phyloP scores from a whole-genome alignment of 192 early-diverging fungal species.

The Coemansia sp. region DNA sequence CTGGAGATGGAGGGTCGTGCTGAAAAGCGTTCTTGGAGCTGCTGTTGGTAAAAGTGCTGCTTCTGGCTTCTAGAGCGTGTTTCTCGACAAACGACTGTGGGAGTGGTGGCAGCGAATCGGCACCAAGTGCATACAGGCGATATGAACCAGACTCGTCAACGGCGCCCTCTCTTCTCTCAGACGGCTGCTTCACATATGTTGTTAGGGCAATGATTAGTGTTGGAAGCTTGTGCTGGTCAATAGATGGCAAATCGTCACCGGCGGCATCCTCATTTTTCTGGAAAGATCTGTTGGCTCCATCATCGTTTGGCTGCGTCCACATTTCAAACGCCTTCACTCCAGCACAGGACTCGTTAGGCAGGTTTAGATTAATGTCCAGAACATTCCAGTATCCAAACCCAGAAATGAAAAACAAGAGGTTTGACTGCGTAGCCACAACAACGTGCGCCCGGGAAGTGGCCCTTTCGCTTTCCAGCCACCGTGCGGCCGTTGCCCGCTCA shows the following conservation, averaged over 20 bases:
- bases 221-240: conserved; percentile 23
- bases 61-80: conserved; percentile 21
- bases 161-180: conserved; percentile 10
- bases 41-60: neutral
- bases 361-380: conserved; percentile 39
- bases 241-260: neutral
- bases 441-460: conserved; percentile 39
- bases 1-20: neutral
- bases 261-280: neutral
- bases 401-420: conserved; percentile 45
- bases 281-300: neutral
- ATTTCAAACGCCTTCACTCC: conserved; percentile 55
- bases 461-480: conserved; percentile 24
- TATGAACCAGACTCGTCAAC: conserved; percentile 32
- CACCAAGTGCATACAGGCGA: conserved; percentile 44
- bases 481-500: conserved; percentile 28
- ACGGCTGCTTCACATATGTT: conserved; percentile 43
- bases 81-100: conserved; percentile 31
- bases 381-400: conserved; percentile 56
- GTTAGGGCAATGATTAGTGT: conserved; percentile 41
- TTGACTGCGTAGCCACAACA: conserved; percentile 47
- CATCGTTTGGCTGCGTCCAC: neutral
- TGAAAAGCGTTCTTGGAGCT: neutral
- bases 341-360: conserved; percentile 44
- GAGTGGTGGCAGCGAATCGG: conserved; percentile 37